Percentiles rank a stretch among this genome's conserved stretches.
phyloP scores from a whole-genome alignment of 2,329 filamentous ascomycete genomes.

The Parafenestella ontariensis region DNA sequence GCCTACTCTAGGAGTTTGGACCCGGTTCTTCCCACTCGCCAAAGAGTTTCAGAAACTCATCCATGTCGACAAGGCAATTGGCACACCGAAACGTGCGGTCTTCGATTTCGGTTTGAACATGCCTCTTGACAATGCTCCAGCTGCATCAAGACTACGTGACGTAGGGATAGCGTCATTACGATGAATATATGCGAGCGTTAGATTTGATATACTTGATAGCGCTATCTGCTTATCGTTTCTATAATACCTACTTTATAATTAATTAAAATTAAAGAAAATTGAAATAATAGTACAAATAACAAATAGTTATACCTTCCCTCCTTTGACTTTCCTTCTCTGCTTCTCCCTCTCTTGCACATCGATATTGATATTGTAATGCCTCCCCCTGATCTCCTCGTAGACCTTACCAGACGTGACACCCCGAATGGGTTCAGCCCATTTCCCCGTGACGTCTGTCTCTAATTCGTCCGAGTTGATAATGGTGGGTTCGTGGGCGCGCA shows the following conservation, averaged over 20 bases:
- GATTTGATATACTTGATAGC: too few relatives aligned
- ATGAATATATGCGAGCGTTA: slow-evolving; percentile 81
- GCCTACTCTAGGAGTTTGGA: slow-evolving; percentile 68
- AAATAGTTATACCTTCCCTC: neutral
- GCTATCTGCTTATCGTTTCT: too few relatives aligned
- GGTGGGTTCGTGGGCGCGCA: slow-evolving; percentile 41
- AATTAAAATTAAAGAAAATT: too few relatives aligned
- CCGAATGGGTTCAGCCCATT: slow-evolving; percentile 30
- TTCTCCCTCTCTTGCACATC: slow-evolving; percentile 39
- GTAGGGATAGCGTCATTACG: slow-evolving; percentile 80
- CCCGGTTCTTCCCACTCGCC: slow-evolving; percentile 82
- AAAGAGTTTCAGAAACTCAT: slow-evolving; percentile 72
- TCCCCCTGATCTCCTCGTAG: slow-evolving; percentile 38
- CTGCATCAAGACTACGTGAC: slow-evolving; percentile 69
- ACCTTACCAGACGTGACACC: slow-evolving; percentile 40
- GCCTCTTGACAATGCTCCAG: slow-evolving; percentile 57
- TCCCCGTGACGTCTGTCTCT: slow-evolving; percentile 40
- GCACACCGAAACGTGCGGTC: slow-evolving; percentile 49
- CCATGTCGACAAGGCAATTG: slow-evolving; percentile 53
- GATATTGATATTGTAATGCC: slow-evolving; percentile 50
- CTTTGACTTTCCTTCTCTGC: slow-evolving; percentile 29
- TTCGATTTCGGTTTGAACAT: slow-evolving; percentile 41
- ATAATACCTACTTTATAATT: too few relatives aligned
- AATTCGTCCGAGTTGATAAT: slow-evolving; percentile 33
- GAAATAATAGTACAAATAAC: too few relatives aligned